Percentiles rank a stretch among this genome's conserved stretches.
Evolutionary conservation across 108 stramenopile species (phyloP).

Genomic region (Nitzschia putrida): DNA sequence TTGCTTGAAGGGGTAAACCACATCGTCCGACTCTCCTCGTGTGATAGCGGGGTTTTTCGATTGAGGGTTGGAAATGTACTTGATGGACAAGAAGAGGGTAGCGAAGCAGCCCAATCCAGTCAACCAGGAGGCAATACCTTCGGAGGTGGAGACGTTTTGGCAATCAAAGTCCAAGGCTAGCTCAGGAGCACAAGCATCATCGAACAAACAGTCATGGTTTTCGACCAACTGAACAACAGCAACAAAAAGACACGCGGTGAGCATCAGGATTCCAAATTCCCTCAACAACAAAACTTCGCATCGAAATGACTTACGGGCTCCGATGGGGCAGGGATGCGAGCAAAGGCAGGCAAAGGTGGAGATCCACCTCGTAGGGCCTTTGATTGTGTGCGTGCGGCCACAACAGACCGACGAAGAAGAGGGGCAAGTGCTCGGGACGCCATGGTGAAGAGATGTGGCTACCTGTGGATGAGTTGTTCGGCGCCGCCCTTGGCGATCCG

Average conservation of each 20-base stretch:
- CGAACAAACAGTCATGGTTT: conserved; percentile 91
- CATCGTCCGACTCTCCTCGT: conserved; percentile 40
- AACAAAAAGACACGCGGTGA: not conserved
- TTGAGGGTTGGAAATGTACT: conserved; percentile 56
- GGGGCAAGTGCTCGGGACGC: conserved; percentile 51
- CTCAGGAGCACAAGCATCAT: conserved; percentile 97
- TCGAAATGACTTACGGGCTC: conserved; percentile 47
- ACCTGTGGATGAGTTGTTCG: too few species aligned
- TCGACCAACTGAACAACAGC: conserved; percentile 74
- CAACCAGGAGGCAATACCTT: conserved; percentile 80
- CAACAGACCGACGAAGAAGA: conserved; percentile 62
- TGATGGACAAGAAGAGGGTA: conserved; percentile 61
- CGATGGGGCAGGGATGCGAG: conserved; percentile 72
- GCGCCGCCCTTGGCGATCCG: too few species aligned
- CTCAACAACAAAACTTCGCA: not conserved
- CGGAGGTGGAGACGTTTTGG: conserved; percentile 77
- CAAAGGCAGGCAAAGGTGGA: conserved; percentile 82
- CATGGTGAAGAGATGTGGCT: conserved; percentile 20
- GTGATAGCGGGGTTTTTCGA: conserved; percentile 64
- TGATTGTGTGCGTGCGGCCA: conserved; percentile 43
- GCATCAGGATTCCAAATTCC: conserved; percentile 29
- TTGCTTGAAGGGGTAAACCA: conserved; percentile 25
- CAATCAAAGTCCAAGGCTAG: conserved; percentile 94
- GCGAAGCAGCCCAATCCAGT: conserved; percentile 82
- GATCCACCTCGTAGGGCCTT: conserved; percentile 52